These are phyloP conservation scores for Pholiota molesta DNA, from an alignment of 768 basidiomycete genomes.

Conservation along the genomic window DNA sequence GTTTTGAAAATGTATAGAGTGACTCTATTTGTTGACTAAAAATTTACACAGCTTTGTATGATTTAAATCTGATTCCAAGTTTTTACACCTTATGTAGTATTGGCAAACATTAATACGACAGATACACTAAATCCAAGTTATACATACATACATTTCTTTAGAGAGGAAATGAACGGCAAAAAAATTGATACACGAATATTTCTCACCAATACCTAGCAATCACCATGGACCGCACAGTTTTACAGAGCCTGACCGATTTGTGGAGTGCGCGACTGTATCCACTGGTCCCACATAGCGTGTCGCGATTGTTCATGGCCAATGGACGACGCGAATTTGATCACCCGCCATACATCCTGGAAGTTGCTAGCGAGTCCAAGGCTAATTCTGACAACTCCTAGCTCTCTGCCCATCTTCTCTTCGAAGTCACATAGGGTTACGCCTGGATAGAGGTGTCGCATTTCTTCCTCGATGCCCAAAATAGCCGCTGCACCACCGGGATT, in stretches of 20 bases:
- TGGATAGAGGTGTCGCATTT: conserved; percentile 62
- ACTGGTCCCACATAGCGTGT: conserved; percentile 31
- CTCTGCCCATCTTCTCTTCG: conserved; percentile 60
- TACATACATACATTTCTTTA: conserved; percentile 9
- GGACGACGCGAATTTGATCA: conserved; percentile 50
- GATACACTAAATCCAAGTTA: conserved; percentile 13
- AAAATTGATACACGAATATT: too few species aligned
- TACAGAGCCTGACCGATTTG: conserved; percentile 26
- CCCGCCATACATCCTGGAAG: conserved; percentile 73
- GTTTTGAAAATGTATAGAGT: too few species aligned
- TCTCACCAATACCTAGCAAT: too few species aligned
- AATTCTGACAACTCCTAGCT: conserved; percentile 75
- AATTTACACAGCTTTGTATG: not conserved
- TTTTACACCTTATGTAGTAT: not conserved
- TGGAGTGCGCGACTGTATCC: conserved; percentile 27
- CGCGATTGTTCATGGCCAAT: conserved; percentile 38
- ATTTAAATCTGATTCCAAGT: not conserved
- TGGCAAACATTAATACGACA: conserved; percentile 10
- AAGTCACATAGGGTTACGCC: conserved; percentile 67
- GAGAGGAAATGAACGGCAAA: conserved; percentile 3
- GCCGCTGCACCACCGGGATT: conserved; percentile 84
- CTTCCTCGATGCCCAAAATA: conserved; percentile 63
- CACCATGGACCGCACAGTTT: not conserved
- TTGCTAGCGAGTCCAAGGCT: conserved; percentile 81
- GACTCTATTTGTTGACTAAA: too few species aligned